Evolutionary conservation across 495 filamentous ascomycete species (phyloP), one percentile per base, ranked within the genome.

Genomic region (Podospora pseudocomata): DNA sequence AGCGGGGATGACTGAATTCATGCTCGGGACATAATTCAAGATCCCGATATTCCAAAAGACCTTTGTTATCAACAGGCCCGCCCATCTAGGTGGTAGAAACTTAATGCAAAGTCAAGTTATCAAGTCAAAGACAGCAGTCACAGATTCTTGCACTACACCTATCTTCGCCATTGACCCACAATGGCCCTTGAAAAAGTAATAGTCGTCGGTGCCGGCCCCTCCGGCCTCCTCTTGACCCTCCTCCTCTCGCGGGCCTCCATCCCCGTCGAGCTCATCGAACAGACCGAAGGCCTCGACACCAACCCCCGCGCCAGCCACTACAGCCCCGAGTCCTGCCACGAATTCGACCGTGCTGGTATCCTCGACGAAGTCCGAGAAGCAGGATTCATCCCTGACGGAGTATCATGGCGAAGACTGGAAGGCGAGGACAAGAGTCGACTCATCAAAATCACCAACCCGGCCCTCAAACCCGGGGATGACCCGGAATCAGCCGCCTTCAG

Each of bases 221-320:
- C 85, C 0, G 84, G 86, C 23, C 81, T 89, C 4, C 80, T 88
- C 15, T 82, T 88, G 0, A 78, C 80, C 0, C 74, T 89, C 15
- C 76, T 89, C 19, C 82, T 89, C 9, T 78, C 84, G 11, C 83
- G 84, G 73, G 74, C 80, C 67, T 82, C 84, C 20, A 84, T 88
- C 67, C 68, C 80, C 61, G 82, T 86, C 64, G 79, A 81, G 32
- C 74, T 88, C 9, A 75, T 88, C 28, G 86, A 89, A 68, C 79
- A 79, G 18, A 80, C 82, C 39, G 68, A 75, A 15, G 72, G 79
- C 54, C 74, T 88, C 20, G 84, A 86, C 74, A 78, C 80, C 39
- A 83, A 87, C 65, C 86, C 85, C 11, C 85, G 86, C 66, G 84
- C 86, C 15, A 80, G 80, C n/a, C 81, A 86, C 68, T 85, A 86